Evolutionary conservation across 495 filamentous ascomycete genomes (phyloP), one percentile per base, ranked within the genome.

Genomic region (Cercophora newfieldiana): DNA sequence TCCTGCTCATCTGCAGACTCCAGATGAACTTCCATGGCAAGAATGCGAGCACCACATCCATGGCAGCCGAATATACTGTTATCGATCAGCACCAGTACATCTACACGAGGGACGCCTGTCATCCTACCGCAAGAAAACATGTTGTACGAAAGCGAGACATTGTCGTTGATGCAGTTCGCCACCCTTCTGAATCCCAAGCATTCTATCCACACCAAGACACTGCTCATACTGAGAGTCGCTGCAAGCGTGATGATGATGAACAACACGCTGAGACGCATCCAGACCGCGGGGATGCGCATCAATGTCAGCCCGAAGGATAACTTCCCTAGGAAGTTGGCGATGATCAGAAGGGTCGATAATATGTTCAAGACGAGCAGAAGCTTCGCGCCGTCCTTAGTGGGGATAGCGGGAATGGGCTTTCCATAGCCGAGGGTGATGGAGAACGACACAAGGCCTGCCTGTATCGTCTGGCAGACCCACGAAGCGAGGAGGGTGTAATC

Each of bases 21-120:
- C 71, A 76, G 3, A 79, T 70, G 37, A 75, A 71, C 33, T 63
- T 72, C 77, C 77, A 79, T 10, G 76, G 76, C 14, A 78, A 55
- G 7, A 76, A 31, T 1, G 75, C 72, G 7, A 79, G 69, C 0
- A 72, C 33, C 22, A 79, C 70, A 49, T 79, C 77, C 75, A 76
- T 76, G 4, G 68, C 53, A 1, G 72, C 78, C 37, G 77, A 81
- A 49, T 78, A 81, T 30, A 62, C 75, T 77, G 26, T n/a, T 14
- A 58, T 30, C 3, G 28, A 59, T 68, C 57, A 70, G 63, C 31
- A 61, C 14, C 8, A 8, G 10, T 0, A 44, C 22, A 18, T 28
- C 18, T 24, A 19, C 18, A 28, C 14, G 28, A 19, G 25, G 8
- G 0, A 16, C 14, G n/a, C 22, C 21, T 4, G 25, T 12, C 18